A percentile compares a stretch with the other conserved stretches of the same genome.
These are phyloP conservation scores for Singerocomus inundabilis DNA, from an alignment of 1,284 basidiomycete genomes.

Conservation along the genomic window DNA sequence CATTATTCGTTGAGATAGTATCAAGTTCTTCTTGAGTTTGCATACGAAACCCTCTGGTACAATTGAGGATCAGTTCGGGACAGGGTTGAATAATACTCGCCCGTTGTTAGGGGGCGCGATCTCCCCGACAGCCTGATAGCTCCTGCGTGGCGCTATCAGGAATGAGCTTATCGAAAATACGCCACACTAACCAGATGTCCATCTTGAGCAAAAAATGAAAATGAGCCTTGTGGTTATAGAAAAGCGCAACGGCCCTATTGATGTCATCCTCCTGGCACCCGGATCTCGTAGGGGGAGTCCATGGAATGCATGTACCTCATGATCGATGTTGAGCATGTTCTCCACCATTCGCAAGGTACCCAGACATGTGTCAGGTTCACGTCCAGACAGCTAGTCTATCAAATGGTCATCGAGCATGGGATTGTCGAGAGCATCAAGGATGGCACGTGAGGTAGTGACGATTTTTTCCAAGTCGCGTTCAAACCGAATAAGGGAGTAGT, in stretches of 20 bases:
- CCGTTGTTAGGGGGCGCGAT: too few species aligned
- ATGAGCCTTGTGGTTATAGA: background rate
- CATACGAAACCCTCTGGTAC: too few species aligned
- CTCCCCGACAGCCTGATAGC: background rate
- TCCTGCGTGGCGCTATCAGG: conserved; percentile 1
- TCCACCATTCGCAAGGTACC: background rate
- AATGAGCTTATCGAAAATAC: background rate
- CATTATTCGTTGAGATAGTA: too few species aligned
- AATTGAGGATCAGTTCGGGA: too few species aligned
- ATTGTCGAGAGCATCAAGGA: background rate
- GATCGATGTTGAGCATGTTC: background rate
- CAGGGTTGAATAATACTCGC: background rate
- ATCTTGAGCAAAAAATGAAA: conserved; percentile 9
- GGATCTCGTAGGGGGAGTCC: background rate
- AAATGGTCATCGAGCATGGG: background rate
- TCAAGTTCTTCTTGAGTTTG: too few species aligned
- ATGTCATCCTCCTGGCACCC: conserved; percentile 1
- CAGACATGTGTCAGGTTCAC: conserved; percentile 2
- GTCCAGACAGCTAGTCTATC: conserved; percentile 2
- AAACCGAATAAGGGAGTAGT: conserved; percentile 6
- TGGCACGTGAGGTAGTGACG: background rate
- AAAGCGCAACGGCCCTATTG: background rate
- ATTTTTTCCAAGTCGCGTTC: conserved; percentile 7
- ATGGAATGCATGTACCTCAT: background rate
- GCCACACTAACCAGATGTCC: conserved; percentile 9